A percentile compares a stretch with the other conserved stretches of the same genome.
These are phyloP conservation scores for Botrytis galanthina DNA, from an alignment of 2,329 filamentous ascomycete genomes.

Conservation along the genomic window DNA sequence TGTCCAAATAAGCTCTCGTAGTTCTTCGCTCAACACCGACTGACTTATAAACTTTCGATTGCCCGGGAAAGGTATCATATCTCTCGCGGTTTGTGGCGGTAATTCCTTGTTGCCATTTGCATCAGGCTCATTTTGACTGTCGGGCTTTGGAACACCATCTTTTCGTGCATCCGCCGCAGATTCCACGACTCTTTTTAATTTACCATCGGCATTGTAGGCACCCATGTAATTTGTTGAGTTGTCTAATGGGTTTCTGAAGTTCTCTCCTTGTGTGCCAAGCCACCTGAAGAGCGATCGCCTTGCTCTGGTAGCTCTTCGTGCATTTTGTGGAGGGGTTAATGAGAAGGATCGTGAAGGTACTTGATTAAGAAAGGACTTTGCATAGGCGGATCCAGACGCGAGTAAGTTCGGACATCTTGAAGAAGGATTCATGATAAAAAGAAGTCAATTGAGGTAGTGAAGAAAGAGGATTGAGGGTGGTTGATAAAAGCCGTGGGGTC, in stretches of 20 bases:
- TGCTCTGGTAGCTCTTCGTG: constrained; percentile 32
- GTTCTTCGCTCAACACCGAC: constrained; percentile 60
- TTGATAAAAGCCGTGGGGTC: constrained; percentile 19
- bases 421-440: constrained; percentile 32
- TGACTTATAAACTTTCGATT: constrained; percentile 61
- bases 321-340: constrained; percentile 31
- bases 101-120: constrained; percentile 22
- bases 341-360: constrained; percentile 36
- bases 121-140: constrained; percentile 16
- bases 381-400: constrained; percentile 25
- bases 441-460: constrained; percentile 7
- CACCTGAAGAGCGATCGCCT: constrained; percentile 36
- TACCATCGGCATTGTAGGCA: constrained; percentile 36
- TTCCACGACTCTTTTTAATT: constrained; percentile 32
- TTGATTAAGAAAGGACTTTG: constrained; percentile 30
- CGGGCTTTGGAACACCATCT: not conserved
- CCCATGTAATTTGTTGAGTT: constrained; percentile 38
- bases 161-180: constrained; percentile 9
- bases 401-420: constrained; percentile 32
- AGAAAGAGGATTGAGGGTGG: not conserved
- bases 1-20: constrained; percentile 62
- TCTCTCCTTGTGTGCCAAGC: constrained; percentile 34
- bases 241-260: constrained; percentile 33
- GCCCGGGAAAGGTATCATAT: constrained; percentile 55
- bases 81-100: constrained; percentile 27